Conservation (phyloP, 495 filamentous ascomycete genomes). For the Daldinia grandis region DNA sequence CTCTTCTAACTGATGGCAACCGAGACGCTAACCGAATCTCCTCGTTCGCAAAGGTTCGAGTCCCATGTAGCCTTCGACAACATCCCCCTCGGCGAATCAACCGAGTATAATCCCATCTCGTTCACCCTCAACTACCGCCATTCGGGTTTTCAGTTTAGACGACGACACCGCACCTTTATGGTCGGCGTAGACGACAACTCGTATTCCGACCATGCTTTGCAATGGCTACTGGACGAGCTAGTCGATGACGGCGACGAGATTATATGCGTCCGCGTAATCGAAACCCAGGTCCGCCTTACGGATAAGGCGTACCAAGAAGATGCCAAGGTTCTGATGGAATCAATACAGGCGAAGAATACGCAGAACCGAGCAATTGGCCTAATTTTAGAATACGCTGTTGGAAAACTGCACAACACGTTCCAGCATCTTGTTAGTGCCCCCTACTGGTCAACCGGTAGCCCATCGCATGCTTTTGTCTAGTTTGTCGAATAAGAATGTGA, state of each 20-base stretch:
- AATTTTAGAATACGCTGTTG: slow-evolving; percentile 87
- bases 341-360: slow-evolving; percentile 85
- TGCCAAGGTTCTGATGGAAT: slow-evolving; percentile 75
- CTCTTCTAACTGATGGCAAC: slow-evolving; percentile 46
- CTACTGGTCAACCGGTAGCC: neutral
- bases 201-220: slow-evolving; percentile 93
- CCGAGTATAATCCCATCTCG: slow-evolving; percentile 81
- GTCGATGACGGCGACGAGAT: slow-evolving; percentile 98
- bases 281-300: slow-evolving; percentile 79
- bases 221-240: slow-evolving; percentile 93
- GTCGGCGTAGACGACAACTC: slow-evolving; percentile 94
- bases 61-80: slow-evolving; percentile 91
- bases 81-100: slow-evolving; percentile 70
- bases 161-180: slow-evolving; percentile 88
- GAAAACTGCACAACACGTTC: slow-evolving; percentile 91
- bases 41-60: slow-evolving; percentile 60
- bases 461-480: neutral
- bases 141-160: slow-evolving; percentile 84
- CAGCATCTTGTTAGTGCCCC: slow-evolving; percentile 79
- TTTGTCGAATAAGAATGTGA: neutral
- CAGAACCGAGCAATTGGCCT: slow-evolving; percentile 86
- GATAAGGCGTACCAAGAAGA: slow-evolving; percentile 84
- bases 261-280: slow-evolving; percentile 89
- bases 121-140: slow-evolving; percentile 90
- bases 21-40: slow-evolving; percentile 53